Conservation (phyloP, 257 asterid species). For the Solanum sejunctum region DNA sequence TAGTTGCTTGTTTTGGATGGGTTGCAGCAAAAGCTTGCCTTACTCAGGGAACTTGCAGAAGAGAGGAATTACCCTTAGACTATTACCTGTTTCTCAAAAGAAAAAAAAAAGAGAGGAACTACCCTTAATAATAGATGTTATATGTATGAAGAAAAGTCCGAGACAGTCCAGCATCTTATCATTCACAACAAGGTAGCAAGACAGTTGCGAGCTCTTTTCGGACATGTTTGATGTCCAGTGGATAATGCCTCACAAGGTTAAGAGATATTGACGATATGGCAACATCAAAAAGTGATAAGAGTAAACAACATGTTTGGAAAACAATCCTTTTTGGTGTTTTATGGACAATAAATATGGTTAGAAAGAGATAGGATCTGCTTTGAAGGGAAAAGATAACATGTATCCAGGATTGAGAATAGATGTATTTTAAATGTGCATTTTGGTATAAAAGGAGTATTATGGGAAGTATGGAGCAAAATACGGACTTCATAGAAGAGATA, state of each 20-base stretch:
- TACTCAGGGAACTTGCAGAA: not conserved
- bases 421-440: not conserved
- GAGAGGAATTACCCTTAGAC: not conserved
- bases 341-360: not conserved
- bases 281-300: not conserved
- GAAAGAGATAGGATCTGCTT: not conserved
- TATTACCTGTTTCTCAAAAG: no score
- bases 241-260: not conserved
- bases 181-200: not conserved
- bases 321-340: not conserved
- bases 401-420: not conserved
- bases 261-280: not conserved
- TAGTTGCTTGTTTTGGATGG: not conserved
- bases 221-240: not conserved
- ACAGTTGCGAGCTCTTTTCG: not conserved
- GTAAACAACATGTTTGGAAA: not conserved
- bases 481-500: not conserved
- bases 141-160: not conserved
- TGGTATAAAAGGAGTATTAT: not conserved
- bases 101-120: no score
- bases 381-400: not conserved
- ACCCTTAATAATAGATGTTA: not conserved
- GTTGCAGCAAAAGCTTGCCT: not conserved
- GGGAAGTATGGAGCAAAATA: not conserved
- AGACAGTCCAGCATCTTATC: not conserved